Evolutionary conservation across 495 filamentous ascomycete genomes (phyloP).

Genomic region (Ramalina peruviana): DNA sequence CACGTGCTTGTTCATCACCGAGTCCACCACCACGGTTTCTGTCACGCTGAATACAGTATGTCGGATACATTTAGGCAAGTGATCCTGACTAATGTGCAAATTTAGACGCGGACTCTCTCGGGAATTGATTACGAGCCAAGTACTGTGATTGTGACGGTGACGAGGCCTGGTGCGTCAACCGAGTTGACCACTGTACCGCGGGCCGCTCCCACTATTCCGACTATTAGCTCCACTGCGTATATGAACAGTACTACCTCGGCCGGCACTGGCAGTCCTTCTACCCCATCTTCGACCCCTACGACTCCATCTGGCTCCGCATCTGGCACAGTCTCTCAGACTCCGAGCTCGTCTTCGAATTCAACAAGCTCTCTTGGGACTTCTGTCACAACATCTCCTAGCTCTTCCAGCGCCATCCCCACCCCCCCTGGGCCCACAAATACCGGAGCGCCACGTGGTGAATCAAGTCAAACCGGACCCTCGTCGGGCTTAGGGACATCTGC

Average conservation of each 20-base stretch:
- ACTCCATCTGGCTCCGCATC: not conserved
- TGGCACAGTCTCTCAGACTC: not conserved
- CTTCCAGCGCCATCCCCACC: not conserved
- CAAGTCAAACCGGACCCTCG: not conserved
- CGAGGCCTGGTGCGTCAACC: not conserved
- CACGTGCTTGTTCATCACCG: conserved; percentile 16
- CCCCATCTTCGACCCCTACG: not conserved
- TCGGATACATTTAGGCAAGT: not conserved
- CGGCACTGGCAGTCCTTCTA: not conserved
- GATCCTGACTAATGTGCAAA: not conserved
- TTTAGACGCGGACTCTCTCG: conserved; percentile 1
- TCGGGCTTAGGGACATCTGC: not conserved
- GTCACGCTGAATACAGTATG: conserved; percentile 6
- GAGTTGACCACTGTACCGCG: not conserved
- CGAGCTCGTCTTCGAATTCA: not conserved
- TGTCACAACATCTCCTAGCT: not conserved
- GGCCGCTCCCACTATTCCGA: not conserved
- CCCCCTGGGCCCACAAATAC: not conserved
- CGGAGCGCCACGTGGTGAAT: not conserved
- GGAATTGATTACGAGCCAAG: conserved; percentile 2
- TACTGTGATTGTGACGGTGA: conserved; percentile 1
- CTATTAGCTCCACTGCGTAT: not conserved
- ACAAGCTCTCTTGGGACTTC: not conserved
- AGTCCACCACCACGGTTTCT: conserved; percentile 3
- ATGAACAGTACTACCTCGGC: not conserved